A percentile compares a stretch with the other conserved stretches of the same genome.
These are phyloP conservation scores for Plenodomus lindquistii DNA, from an alignment of 2,329 filamentous ascomycete genomes.

Conservation along the genomic window DNA sequence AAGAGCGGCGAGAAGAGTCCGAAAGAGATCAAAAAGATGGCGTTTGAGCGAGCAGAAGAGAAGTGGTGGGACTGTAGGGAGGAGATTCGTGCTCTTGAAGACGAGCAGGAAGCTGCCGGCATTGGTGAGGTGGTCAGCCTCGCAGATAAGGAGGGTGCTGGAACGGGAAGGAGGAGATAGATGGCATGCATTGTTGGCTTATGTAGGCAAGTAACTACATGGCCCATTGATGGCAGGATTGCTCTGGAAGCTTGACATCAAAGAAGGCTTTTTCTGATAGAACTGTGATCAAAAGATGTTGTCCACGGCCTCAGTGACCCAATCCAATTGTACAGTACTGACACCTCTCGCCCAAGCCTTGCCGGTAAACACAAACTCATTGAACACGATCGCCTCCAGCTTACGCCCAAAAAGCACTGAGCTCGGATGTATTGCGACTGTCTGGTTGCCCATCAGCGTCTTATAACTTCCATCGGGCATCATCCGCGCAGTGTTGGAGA, in stretches of 20 bases:
- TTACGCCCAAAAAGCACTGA: conserved; percentile 62
- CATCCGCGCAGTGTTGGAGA: conserved; percentile 62
- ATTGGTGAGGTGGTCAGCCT: conserved; percentile 94
- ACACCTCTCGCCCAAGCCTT: conserved; percentile 66
- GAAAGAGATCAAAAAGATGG: conserved; percentile 91
- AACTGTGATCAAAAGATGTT: conserved; percentile 26
- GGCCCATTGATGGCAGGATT: too few relatives aligned
- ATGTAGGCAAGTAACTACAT: too few relatives aligned
- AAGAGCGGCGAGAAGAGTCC: conserved; percentile 66
- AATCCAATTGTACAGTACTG: conserved; percentile 64
- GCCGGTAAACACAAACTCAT: conserved; percentile 68
- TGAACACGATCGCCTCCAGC: conserved; percentile 66
- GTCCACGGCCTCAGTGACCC: conserved; percentile 59
- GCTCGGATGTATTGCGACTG: conserved; percentile 65
- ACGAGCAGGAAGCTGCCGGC: conserved; percentile 93
- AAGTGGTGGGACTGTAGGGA: conserved; percentile 99
- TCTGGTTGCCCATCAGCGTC: conserved; percentile 64
- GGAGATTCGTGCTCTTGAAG: conserved; percentile 87
- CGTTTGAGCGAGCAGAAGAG: conserved; percentile 88
- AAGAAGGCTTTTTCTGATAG: too few relatives aligned
- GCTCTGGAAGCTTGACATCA: too few relatives aligned
- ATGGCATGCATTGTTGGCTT: too few relatives aligned
- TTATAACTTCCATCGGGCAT: conserved; percentile 65
- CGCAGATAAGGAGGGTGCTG: conserved; percentile 64
- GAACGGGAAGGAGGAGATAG: conserved; percentile 40